Conservation (phyloP, 2,329 filamentous ascomycete species). For the Fusarium domesticum region DNA sequence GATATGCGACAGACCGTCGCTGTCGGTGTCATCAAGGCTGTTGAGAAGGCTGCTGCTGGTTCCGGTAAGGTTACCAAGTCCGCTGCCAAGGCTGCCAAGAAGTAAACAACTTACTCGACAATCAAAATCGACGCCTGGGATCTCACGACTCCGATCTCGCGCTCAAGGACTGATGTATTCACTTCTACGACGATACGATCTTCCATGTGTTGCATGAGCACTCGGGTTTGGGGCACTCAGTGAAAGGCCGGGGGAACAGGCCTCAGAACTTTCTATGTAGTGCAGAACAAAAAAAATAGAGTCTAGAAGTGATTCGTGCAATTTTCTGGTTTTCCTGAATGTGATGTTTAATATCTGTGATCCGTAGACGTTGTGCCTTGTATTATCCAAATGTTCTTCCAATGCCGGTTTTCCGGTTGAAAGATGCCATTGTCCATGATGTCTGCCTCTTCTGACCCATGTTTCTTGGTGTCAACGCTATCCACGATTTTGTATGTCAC, state of each 20-base stretch:
- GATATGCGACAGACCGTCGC: constrained; percentile 92
- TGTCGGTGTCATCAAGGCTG: constrained; percentile 92
- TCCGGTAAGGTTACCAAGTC: constrained; percentile 68
- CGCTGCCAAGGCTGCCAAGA: constrained; percentile 72
- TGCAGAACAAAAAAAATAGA: constrained; percentile 49
- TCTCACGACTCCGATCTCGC: constrained; percentile 25
- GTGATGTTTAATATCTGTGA: constrained; percentile 5
- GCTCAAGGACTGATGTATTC: constrained; percentile 37
- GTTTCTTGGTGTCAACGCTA: too few species aligned
- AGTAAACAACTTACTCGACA: constrained; percentile 51
- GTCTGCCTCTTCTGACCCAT: too few species aligned
- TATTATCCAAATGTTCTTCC: neutral
- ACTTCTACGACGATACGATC: constrained; percentile 47
- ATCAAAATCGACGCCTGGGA: constrained; percentile 25
- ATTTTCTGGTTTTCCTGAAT: constrained; percentile 7
- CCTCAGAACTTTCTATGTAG: constrained; percentile 44
- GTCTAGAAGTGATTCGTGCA: constrained; percentile 43
- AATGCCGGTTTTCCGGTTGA: constrained; percentile 3
- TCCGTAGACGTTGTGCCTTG: constrained; percentile 1
- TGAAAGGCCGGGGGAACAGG: constrained; percentile 41
- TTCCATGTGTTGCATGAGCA: constrained; percentile 44
- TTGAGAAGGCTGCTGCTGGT: constrained; percentile 60
- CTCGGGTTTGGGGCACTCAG: constrained; percentile 43
- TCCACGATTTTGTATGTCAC: too few species aligned
- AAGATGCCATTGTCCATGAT: too few species aligned